Evolutionary conservation across 2,329 filamentous ascomycete genomes (phyloP), one percentile per base, ranked within the genome.

Genomic region (Fusarium concolor): DNA sequence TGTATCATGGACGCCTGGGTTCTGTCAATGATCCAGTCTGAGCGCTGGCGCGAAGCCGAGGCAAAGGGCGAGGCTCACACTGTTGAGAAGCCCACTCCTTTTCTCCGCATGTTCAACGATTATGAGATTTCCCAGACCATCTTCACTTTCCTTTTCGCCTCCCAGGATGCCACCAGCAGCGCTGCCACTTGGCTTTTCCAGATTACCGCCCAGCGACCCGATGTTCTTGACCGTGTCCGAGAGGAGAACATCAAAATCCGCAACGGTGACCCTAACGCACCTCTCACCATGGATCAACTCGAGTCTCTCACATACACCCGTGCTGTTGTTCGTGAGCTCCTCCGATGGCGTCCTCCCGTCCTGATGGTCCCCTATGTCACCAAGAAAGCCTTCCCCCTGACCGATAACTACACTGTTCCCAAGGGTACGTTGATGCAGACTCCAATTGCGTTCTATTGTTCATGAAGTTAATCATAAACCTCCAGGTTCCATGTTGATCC

Each of bases 1-100:
- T 98, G 95, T 79, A 97, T 97, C 80, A 93, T 98, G 89, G 96
- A 99, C 78, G 92, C 89, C 62, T 99, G 96, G 96, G 84, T 98
- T 74, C 89, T 92, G 83, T 85, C 90, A 70, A 97, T 97, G 88
- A 85, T 96, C 71, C 89, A 96, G 59, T 97, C 93, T 6, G 89
- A 93, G 77, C 87, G 84, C 65, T 97, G 95, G 86, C 89, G 90
- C 62, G 89, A 94, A 79, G 91, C 91, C 62, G 83, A 94, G 72
- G 93, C 88, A 56, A 88, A 89, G 76, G 94, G 93, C 62, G 83
- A 90, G 67, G 87, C 89, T 45, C 89, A 93, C 62, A 83, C 86
- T 17, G 81, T 91, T 9, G 89, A 92, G 80, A 97, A 97, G 87
- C 95, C 95, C 52, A 81, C 88, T 20, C 92, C 92, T 72, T 78